These are phyloP conservation scores for Heritiera fomes DNA, from an alignment of 345 rosid genomes.

Conservation along the genomic window DNA sequence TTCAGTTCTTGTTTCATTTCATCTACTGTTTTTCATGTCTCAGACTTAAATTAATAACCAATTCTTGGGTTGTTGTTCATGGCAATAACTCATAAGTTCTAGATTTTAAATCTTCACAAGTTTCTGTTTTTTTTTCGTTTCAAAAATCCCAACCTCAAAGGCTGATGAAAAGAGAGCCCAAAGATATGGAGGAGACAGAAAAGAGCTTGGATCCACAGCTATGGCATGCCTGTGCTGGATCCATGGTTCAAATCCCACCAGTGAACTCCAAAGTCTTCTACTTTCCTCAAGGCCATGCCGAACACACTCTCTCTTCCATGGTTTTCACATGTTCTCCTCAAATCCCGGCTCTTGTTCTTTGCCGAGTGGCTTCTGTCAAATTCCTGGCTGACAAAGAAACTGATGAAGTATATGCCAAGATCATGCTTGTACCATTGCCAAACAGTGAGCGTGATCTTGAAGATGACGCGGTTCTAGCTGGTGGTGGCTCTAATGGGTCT, in stretches of 20 bases:
- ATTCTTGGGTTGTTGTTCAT: neutral
- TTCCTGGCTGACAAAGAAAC: constrained; percentile 84
- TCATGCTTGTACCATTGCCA: constrained; percentile 54
- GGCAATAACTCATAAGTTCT: constrained; percentile 3
- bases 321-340: constrained; percentile 53
- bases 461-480: constrained; percentile 34
- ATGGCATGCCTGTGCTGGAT: constrained; percentile 98
- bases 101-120: neutral
- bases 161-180: neutral
- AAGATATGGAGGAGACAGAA: constrained; percentile 47
- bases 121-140: neutral
- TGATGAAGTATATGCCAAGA: constrained; percentile 77
- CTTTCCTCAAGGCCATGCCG: constrained; percentile 92
- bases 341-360: constrained; percentile 61
- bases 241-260: constrained; percentile 85
- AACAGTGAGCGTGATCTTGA: constrained; percentile 35
- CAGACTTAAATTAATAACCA: neutral
- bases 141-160: neutral
- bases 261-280: constrained; percentile 69
- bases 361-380: constrained; percentile 63
- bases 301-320: constrained; percentile 61
- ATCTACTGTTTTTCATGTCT: constrained; percentile 8
- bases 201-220: constrained; percentile 82
- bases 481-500: constrained; percentile 23
- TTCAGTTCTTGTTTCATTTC: constrained; percentile 6